Evolutionary conservation across 805 yeast species (phyloP), one percentile per base, ranked within the genome.

Genomic region (Lipomyces oligophaga): DNA sequence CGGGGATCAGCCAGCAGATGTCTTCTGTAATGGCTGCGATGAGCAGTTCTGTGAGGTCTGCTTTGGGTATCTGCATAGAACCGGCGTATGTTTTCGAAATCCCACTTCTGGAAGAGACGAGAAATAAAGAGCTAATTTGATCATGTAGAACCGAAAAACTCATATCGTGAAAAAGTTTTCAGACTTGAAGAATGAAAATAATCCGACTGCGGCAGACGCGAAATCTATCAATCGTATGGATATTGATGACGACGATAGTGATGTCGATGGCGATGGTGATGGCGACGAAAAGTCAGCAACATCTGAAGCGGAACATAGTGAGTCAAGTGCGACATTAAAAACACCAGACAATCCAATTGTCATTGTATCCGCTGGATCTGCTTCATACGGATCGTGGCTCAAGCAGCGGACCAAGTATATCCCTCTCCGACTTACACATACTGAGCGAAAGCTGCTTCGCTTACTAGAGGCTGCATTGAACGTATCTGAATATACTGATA

Each of bases 41-140:
- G 90, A 83, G 58, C 70, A 70, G 13, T 83, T 80, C 58, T 83
- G 93, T 64, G 70, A 73, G 25, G 85, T 81, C 2, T 84, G 90
- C 60, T 83, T 76, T 59, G 78, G 72, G 36, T 74, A 81, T 67
- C 70, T 81, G 19, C 93, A 83, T 58, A 72, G 81, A 45, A 81
- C 84, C 25, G 93, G 93, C 15, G 57, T 48, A 41, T 16, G 60
- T 38, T 2, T 8, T 19, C n/a, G n/a, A n/a, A n/a, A n/a, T n/a
- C n/a, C n/a, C n/a, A n/a, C n/a, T n/a, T n/a, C n/a, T n/a, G n/a
- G n/a, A n/a, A n/a, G n/a, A n/a, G n/a, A n/a, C n/a, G n/a, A n/a
- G n/a, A n/a, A n/a, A n/a, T n/a, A n/a, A n/a, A n/a, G n/a, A n/a
- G n/a, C n/a, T n/a, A n/a, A n/a, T n/a, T n/a, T n/a, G n/a, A n/a